A percentile compares a stretch with the other conserved stretches of the same genome.
phyloP scores from a whole-genome alignment of 176 grass and related monocot species.

The Eleusine indica region DNA sequence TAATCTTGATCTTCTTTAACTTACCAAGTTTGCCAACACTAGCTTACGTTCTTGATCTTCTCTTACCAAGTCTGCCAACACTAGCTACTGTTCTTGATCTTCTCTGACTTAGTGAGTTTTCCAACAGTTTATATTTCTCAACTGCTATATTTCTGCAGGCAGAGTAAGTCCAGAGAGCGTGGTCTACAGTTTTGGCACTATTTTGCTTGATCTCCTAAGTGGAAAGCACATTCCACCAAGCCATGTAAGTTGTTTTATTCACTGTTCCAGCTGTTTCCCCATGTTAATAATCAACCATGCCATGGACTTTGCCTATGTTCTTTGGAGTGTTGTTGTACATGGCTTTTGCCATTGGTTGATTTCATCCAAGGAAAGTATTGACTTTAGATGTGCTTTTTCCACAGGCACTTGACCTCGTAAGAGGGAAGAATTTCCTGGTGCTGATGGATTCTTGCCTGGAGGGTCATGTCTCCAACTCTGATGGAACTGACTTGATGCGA shows the following conservation, averaged over 20 bases:
- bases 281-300: not conserved
- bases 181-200: slow-evolving; percentile 86
- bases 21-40: not conserved
- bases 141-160: slow-evolving; percentile 55
- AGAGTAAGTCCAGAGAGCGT: slow-evolving; percentile 94
- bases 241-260: slow-evolving; percentile 60
- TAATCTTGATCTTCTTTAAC: not conserved
- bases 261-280: not conserved
- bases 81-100: not conserved
- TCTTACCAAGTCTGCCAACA: not conserved
- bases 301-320: not conserved
- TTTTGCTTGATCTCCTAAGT: slow-evolving; percentile 94
- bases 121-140: slow-evolving; percentile 1
- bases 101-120: not conserved
- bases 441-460: slow-evolving; percentile 95
- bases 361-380: not conserved
- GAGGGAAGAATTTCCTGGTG: slow-evolving; percentile 61
- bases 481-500: slow-evolving; percentile 76
- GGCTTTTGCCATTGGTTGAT: not conserved
- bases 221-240: slow-evolving; percentile 93
- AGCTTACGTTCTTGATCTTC: not conserved
- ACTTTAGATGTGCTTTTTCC: slow-evolving; percentile 23
- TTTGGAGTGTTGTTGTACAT: not conserved
- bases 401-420: slow-evolving; percentile 89
- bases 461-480: slow-evolving; percentile 73